Evolutionary conservation across 2,329 filamentous ascomycete species (phyloP).

Genomic region (Aspergillus sp.): DNA sequence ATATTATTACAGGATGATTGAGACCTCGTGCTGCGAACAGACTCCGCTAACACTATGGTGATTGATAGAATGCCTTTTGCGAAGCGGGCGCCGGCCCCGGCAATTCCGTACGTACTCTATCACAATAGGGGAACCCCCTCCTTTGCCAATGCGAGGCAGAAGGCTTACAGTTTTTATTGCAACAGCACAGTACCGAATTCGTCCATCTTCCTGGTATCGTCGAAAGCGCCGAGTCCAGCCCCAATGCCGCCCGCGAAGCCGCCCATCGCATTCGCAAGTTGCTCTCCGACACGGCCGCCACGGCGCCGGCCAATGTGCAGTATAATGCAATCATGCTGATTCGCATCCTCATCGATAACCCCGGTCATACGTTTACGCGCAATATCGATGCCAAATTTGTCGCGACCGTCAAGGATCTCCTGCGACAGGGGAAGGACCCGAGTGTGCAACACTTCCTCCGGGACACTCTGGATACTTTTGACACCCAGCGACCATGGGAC

Average conservation of each 20-base stretch:
- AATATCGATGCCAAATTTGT: slow-evolving; percentile 86
- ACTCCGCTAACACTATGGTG: background rate
- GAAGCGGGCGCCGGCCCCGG: slow-evolving; percentile 64
- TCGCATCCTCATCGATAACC: slow-evolving; percentile 89
- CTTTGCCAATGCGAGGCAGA: background rate
- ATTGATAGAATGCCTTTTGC: slow-evolving; percentile 71
- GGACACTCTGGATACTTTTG: slow-evolving; percentile 80
- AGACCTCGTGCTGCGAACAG: no score
- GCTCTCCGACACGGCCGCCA: slow-evolving; percentile 67
- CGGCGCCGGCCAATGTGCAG: slow-evolving; percentile 66
- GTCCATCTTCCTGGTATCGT: slow-evolving; percentile 91
- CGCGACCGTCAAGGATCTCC: slow-evolving; percentile 69
- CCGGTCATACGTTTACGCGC: slow-evolving; percentile 84
- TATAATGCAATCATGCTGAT: slow-evolving; percentile 97
- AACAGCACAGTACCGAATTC: slow-evolving; percentile 75
- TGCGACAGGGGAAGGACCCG: slow-evolving; percentile 69
- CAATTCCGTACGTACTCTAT: slow-evolving; percentile 47
- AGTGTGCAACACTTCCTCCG: slow-evolving; percentile 82
- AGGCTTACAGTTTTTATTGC: background rate
- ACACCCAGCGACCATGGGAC: slow-evolving; percentile 70
- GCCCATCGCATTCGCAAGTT: slow-evolving; percentile 80
- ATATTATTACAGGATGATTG: background rate
- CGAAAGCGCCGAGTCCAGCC: slow-evolving; percentile 90
- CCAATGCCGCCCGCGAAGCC: slow-evolving; percentile 77
- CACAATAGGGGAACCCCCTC: background rate